These are phyloP conservation scores for Theileria parva DNA, from an alignment of 169 alveolate genomes.

Conservation along the genomic window DNA sequence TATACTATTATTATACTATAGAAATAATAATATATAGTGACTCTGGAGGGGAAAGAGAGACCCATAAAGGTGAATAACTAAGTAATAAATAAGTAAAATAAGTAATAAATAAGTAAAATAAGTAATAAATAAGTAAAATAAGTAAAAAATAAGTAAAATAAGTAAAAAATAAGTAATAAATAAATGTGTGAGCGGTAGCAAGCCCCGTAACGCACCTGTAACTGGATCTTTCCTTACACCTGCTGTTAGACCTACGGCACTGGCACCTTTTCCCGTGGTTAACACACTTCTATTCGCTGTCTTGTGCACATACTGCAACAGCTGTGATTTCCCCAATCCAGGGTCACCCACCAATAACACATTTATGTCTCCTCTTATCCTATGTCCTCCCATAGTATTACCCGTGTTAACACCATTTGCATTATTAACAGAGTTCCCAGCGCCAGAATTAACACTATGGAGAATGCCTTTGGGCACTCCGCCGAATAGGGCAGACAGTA, in stretches of 20 bases:
- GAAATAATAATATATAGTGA: no score
- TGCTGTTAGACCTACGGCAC: conserved; percentile 99
- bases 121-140: no score
- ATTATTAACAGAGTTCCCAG: conserved; percentile 17
- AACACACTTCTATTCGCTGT: conserved; percentile 95
- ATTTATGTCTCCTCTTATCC: conserved; percentile 96
- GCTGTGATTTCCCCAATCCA: conserved; percentile 99
- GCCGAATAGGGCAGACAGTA: conserved; percentile 92
- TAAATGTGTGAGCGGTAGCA: not conserved
- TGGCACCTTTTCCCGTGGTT: conserved; percentile 99
- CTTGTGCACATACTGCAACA: conserved; percentile 95
- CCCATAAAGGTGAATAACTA: no score
- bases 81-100: no score
- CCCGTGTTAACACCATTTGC: not conserved
- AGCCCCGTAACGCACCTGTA: not conserved
- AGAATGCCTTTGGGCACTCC: conserved; percentile 82
- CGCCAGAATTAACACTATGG: conserved; percentile 7
- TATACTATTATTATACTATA: no score
- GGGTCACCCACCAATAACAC: conserved; percentile 95
- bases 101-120: no score
- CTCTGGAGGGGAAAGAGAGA: no score
- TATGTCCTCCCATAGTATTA: conserved; percentile 82
- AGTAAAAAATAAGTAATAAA: no score
- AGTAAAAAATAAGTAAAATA: no score
- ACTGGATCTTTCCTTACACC: conserved; percentile 96